Evolutionary conservation across 2,329 filamentous ascomycete genomes (phyloP), one percentile per base, ranked within the genome.

Genomic region (Verruconis gallopava): DNA sequence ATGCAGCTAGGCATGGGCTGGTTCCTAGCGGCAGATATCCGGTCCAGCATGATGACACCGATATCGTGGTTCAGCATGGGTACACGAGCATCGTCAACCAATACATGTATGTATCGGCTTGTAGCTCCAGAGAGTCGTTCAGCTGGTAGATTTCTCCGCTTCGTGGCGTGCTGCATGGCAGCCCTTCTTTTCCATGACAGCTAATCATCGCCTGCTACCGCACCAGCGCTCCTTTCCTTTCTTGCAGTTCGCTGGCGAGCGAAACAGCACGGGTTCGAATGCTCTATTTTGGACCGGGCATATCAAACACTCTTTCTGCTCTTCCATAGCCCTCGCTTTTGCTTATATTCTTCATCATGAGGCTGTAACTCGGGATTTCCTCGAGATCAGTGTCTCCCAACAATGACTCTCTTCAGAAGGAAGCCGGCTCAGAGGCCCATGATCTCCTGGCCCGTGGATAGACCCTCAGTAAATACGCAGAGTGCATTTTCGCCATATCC

Each of bases 281-380:
- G 25, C 25, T 30, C 25, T 30, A 30, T 30, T 30, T 30, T 30
- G 25, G n/a, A 30, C 25, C 6, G 25, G 25, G 9, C 25, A 30
- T 30, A 30, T 30, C 25, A 30, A 30, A 30, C n/a, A n/a, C n/a
- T n/a, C n/a, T n/a, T n/a, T n/a, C n/a, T n/a, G 25, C 25, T 30
- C n/a, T 9, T 30, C n/a, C 25, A n/a, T 30, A 30, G 9, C 25
- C 25, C 6, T 9, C n/a, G 9, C 9, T n/a, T 30, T n/a, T 30
- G 6, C n/a, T 30, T n/a, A 30, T 30, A 30, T 30, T 9, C n/a
- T 30, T 30, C 25, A 9, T 30, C 25, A 30, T n/a, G 25, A 30
- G 6, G 25, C 25, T 30, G 25, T 30, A 30, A 30, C 25, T 30
- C n/a, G 25, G 6, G 25, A 30, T 30, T n/a, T 30, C n/a, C n/a